Evolutionary conservation across 2,329 filamentous ascomycete species (phyloP), one percentile per base, ranked within the genome.

Genomic region (Pochonia chlamydosporia): DNA sequence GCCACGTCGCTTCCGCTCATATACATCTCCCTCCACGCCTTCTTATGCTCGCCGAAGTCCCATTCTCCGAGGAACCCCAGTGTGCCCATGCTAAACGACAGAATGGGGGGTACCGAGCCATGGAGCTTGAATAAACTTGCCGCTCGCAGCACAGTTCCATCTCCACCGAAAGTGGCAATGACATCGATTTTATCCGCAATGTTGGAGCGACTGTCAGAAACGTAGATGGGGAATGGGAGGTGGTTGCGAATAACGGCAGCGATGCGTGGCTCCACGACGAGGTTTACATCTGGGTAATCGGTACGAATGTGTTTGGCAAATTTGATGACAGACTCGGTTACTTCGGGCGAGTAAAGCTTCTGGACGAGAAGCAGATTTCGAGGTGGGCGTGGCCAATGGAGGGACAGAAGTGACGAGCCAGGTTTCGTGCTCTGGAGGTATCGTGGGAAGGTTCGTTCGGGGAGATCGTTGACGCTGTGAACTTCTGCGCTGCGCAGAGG

Each of bases 61-160:
- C 92, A 99, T 67, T 97, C 92, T 14, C 92, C 91, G 7, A 99
- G 71, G 56, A 99, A 99, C 0, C 93, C 93, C 1, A 99, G 72
- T 0, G 92, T 95, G 5, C 93, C 93, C 89, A 99, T 96, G 63
- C 90, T 95, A 62, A 99, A 99, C 2, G 89, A 90, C 7, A 99
- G 73, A 28, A 99, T 87, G 0, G 93, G 93, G 0, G 93, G 93
- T 0, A 99, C 92, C 37, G 82, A 82, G 2, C 79, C 75, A 39
- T 87, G 83, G 31, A 88, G 85, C 49, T 89, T 89, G 69, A 66
- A 97, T 5, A 96, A 49, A 47, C 65, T 68, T 6, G 65, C 65
- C 1, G 65, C 65, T 20, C 65, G 59, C 11, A 68, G 50, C 8
- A 68, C 65, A 3, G 65, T 68, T 8, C 65, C 65, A 14, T 99